phyloP scores from a whole-genome alignment of 441 rosid species.

The Corymbia calophylla region DNA sequence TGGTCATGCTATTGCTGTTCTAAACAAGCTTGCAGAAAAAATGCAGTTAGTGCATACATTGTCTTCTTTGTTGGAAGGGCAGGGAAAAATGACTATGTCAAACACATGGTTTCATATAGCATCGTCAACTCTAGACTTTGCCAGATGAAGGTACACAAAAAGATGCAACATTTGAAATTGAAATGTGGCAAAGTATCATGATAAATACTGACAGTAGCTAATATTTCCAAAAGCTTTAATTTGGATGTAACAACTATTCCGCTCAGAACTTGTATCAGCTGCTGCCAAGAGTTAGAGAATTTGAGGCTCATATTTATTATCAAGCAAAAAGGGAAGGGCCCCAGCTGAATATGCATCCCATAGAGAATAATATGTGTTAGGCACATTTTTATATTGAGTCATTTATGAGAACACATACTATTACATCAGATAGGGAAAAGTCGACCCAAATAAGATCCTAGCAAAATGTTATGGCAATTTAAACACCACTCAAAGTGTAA shows the following conservation, averaged over 20 bases:
- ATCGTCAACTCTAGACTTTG: not conserved
- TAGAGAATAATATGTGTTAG: not conserved
- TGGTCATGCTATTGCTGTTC: not conserved
- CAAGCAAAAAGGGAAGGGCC: not conserved
- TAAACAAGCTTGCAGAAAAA: not conserved
- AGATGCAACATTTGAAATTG: not conserved
- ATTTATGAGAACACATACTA: not conserved
- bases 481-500: not conserved
- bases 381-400: not conserved
- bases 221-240: not conserved
- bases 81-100: not conserved
- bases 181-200: not conserved
- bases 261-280: not conserved
- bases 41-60: not conserved
- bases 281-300: not conserved
- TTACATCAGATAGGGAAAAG: not conserved
- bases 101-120: not conserved
- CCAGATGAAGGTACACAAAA: not conserved
- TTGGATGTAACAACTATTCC: not conserved
- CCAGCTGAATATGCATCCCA: not conserved
- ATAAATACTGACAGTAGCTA: not conserved
- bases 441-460: not conserved
- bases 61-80: not conserved
- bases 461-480: not conserved
- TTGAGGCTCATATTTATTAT: not conserved